These are phyloP conservation scores for Phaeolepiota aurea DNA, from an alignment of 768 basidiomycete genomes.

Conservation along the genomic window DNA sequence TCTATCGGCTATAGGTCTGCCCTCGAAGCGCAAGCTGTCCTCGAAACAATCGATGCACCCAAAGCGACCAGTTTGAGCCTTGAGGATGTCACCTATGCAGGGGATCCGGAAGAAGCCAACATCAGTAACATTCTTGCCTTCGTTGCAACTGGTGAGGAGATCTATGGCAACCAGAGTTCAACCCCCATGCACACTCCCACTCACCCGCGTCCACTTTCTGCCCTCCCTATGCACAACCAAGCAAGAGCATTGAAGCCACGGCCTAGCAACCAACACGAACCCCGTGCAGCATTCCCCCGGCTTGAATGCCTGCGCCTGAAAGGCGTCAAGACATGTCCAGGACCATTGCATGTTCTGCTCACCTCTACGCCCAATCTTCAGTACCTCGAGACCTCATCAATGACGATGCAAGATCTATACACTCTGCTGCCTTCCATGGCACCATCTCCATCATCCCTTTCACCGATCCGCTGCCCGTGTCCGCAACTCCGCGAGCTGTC, in stretches of 20 bases:
- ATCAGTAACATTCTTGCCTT: constrained; percentile 28
- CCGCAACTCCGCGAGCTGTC: constrained; percentile 22
- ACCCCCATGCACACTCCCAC: neutral
- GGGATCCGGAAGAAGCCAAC: constrained; percentile 30
- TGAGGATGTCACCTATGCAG: constrained; percentile 36
- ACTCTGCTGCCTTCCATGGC: constrained; percentile 19
- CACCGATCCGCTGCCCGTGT: constrained; percentile 16
- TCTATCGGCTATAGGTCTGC: constrained; percentile 36
- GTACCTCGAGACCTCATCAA: constrained; percentile 24
- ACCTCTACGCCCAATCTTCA: constrained; percentile 18
- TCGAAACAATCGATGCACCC: constrained; percentile 33
- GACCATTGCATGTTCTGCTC: constrained; percentile 22
- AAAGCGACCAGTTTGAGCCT: constrained; percentile 27
- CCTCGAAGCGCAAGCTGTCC: constrained; percentile 25
- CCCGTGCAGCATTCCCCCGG: constrained; percentile 24
- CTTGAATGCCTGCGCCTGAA: constrained; percentile 26
- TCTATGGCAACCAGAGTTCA: neutral
- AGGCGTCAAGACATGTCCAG: constrained; percentile 25
- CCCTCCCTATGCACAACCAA: neutral
- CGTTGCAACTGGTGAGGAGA: constrained; percentile 20
- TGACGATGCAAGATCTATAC: constrained; percentile 22
- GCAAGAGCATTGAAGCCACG: neutral
- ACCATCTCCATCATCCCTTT: constrained; percentile 3
- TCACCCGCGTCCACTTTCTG: neutral
- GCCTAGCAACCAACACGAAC: constrained; percentile 8